Percentiles rank a stretch among this genome's conserved stretches.
Conservation (phyloP, 352 stramenopile species). For the Globisporangium nunn region DNA sequence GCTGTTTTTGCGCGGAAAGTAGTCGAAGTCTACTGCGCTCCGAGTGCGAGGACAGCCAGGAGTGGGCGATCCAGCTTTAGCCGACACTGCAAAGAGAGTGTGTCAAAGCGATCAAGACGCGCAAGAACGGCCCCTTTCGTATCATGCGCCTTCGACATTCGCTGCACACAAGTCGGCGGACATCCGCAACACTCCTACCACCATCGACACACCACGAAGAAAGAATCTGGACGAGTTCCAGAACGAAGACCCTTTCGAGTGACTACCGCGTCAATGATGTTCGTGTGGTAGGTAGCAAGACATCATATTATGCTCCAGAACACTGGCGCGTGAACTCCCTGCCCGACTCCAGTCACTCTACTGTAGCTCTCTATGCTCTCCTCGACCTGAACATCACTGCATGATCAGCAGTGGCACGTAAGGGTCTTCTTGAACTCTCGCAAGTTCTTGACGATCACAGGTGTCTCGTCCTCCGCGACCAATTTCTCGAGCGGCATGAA, state of each 20-base stretch:
- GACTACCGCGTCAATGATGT: slow-evolving; percentile 11
- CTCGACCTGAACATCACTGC: too few relatives aligned
- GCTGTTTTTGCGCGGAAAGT: background rate
- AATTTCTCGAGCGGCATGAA: slow-evolving; percentile 59
- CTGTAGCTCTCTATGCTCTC: too few relatives aligned
- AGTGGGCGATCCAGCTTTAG: slow-evolving; percentile 48
- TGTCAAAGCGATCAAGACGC: slow-evolving; percentile 35
- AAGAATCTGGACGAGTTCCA: slow-evolving; percentile 59
- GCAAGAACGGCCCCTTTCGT: slow-evolving; percentile 38
- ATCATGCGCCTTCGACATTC: background rate
- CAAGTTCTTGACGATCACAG: slow-evolving; percentile 54
- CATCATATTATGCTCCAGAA: too few relatives aligned
- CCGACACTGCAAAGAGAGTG: slow-evolving; percentile 28
- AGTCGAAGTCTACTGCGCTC: slow-evolving; percentile 4
- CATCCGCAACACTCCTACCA: slow-evolving; percentile 14
- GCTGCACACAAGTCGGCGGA: background rate
- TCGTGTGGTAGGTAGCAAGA: background rate
- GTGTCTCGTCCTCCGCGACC: slow-evolving; percentile 33
- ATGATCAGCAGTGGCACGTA: slow-evolving; percentile 35
- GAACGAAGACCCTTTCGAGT: slow-evolving; percentile 22
- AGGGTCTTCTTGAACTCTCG: slow-evolving; percentile 52
- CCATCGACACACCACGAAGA: slow-evolving; percentile 46
- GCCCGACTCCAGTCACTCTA: too few relatives aligned
- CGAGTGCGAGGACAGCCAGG: slow-evolving; percentile 17
- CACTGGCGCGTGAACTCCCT: too few relatives aligned